Evolutionary conservation across 1,284 basidiomycete species (phyloP).

Genomic region (Heterobasidion parviporum): DNA sequence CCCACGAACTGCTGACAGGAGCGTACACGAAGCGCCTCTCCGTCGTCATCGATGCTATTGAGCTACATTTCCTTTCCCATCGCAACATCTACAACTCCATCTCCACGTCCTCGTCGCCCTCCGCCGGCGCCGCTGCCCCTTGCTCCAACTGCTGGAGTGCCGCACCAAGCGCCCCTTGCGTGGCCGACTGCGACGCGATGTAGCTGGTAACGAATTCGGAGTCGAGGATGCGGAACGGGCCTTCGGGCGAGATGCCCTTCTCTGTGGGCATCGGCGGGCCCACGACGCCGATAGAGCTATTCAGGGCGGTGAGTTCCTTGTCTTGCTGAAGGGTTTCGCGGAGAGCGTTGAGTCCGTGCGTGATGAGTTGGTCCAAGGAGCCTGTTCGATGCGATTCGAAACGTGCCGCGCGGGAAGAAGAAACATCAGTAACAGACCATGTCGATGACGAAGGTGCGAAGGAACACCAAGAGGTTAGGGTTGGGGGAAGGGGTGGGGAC

Average conservation of each 20-base stretch:
- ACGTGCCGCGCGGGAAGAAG: neutral
- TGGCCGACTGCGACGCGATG: neutral
- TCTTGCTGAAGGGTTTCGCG: constrained; percentile 96
- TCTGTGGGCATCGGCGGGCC: constrained; percentile 56
- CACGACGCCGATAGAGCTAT: constrained; percentile 93
- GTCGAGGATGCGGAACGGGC: constrained; percentile 75
- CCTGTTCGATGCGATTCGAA: constrained; percentile 32
- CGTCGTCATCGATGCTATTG: constrained; percentile 6
- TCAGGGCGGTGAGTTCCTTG: constrained; percentile 86
- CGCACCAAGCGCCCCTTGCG: too few relatives aligned
- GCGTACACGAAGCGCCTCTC: neutral
- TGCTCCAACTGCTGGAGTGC: neutral
- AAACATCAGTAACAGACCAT: neutral
- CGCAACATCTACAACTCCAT: constrained; percentile 51
- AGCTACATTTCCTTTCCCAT: constrained; percentile 6
- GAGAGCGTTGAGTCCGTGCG: constrained; percentile 87
- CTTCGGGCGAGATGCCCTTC: constrained; percentile 36
- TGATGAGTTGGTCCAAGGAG: constrained; percentile 78
- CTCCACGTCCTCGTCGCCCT: constrained; percentile 67
- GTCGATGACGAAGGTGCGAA: neutral
- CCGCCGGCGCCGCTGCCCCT: constrained; percentile 7
- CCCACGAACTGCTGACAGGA: neutral
- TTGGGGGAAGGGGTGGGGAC: constrained; percentile 23
- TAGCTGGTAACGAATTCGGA: constrained; percentile 33
- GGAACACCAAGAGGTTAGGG: neutral